A percentile compares a stretch with the other conserved stretches of the same genome.
phyloP scores from a whole-genome alignment of 768 basidiomycete genomes.

The Collybia sordida region DNA sequence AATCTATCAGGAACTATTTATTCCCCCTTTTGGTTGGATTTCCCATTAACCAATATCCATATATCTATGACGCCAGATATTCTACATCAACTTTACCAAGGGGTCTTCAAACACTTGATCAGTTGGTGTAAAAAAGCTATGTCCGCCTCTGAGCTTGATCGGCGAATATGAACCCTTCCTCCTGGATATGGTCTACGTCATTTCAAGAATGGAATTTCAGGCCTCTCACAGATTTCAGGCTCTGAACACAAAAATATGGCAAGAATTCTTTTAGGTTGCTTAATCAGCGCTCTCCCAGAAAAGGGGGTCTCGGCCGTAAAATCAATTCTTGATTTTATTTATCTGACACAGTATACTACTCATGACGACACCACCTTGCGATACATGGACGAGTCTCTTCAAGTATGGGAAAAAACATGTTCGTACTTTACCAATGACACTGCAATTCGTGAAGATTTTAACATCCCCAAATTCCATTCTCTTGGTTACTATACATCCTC shows the following conservation, averaged over 20 bases:
- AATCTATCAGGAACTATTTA: background rate
- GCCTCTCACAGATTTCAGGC: conserved; percentile 41
- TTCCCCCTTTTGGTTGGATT: background rate
- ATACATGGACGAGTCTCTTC: conserved; percentile 19
- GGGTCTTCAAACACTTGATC: conserved; percentile 26
- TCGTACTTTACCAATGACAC: conserved; percentile 23
- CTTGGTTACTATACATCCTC: conserved; percentile 27
- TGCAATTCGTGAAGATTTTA: conserved; percentile 26
- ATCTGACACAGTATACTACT: conserved; percentile 25
- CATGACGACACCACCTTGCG: conserved; percentile 25
- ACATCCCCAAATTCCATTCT: conserved; percentile 37
- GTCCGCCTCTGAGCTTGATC: background rate
- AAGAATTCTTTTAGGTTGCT: conserved; percentile 27
- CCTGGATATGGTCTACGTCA: conserved; percentile 24
- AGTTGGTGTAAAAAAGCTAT: background rate
- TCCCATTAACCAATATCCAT: background rate
- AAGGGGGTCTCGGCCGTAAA: conserved; percentile 18
- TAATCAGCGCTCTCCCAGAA: conserved; percentile 21
- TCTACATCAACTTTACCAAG: background rate
- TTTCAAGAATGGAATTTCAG: conserved; percentile 41
- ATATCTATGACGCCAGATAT: background rate
- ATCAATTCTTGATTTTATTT: conserved; percentile 34
- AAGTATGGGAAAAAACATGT: conserved; percentile 32
- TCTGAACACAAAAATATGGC: conserved; percentile 38
- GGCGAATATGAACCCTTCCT: background rate